Evolutionary conservation across 2,329 filamentous ascomycete genomes (phyloP).

Genomic region (Penicillium polonicum): DNA sequence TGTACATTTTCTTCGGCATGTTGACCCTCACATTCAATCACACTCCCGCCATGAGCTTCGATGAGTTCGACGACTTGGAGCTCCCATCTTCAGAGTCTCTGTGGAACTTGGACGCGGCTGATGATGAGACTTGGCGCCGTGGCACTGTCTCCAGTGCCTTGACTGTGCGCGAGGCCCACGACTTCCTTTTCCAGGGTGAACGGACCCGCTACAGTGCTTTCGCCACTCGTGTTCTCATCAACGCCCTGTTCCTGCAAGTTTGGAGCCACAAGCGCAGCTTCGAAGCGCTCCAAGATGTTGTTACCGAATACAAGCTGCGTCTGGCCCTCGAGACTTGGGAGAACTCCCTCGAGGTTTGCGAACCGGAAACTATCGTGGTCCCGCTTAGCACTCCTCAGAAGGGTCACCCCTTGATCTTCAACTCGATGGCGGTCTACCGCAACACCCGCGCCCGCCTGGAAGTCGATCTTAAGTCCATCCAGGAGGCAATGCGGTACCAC

Average conservation of each 20-base stretch:
- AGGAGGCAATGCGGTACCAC: conserved; percentile 95
- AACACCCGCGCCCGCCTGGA: conserved; percentile 90
- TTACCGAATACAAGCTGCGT: conserved; percentile 96
- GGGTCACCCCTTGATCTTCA: conserved; percentile 94
- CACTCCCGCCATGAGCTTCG: conserved; percentile 95
- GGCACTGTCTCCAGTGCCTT: conserved; percentile 68
- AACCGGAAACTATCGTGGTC: conserved; percentile 83
- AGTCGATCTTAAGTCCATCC: conserved; percentile 91
- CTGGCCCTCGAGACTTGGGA: conserved; percentile 98
- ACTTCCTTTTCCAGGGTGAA: conserved; percentile 93
- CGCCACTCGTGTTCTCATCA: conserved; percentile 97
- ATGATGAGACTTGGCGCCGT: conserved; percentile 83
- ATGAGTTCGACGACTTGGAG: conserved; percentile 91
- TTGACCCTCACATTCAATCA: conserved; percentile 96
- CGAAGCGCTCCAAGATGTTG: conserved; percentile 94
- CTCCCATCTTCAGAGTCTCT: conserved; percentile 90
- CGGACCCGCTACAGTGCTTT: conserved; percentile 91
- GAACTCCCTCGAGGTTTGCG: conserved; percentile 88
- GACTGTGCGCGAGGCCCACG: conserved; percentile 91
- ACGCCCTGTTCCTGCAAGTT: conserved; percentile 94
- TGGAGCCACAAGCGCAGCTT: conserved; percentile 99
- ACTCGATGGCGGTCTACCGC: conserved; percentile 94
- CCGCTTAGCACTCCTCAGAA: conserved; percentile 92
- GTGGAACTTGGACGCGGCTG: conserved; percentile 80
- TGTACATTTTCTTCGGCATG: conserved; percentile 98